Evolutionary conservation across 805 yeast genomes (phyloP), one percentile per base, ranked within the genome.

Genomic region (Sugiyamaella marilandica): DNA sequence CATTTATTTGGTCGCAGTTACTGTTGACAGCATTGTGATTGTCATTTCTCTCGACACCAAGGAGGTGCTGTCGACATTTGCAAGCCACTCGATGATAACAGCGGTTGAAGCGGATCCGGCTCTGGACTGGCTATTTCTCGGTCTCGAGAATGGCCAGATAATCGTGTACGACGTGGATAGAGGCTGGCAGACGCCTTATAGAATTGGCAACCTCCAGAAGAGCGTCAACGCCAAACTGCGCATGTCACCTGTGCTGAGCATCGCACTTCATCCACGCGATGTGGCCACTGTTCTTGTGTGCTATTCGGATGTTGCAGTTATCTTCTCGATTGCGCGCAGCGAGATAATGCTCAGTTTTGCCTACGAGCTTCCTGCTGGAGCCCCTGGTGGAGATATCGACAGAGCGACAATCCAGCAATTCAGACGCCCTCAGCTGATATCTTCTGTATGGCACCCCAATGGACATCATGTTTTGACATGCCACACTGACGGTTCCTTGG

Each of bases 251-350:
- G 94, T 90, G 1, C 65, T 80, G 1, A 73, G 84, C 0, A 68
- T 94, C 2, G 80, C 81, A 56, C 76, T 95, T 78, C 94, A 88
- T 63, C 99, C 99, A 3, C 76, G 97, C 57, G 97, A 94, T 65
- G 74, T 89, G 7, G 92, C 96, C 0, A 75, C 85, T 0, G 55
- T 94, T 2, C 74, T 94, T 57, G 78, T 94, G 9, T 81, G 89
- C 0, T 94, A 91, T 66, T 71, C 80, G 2, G 81, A 80, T 52
- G 74, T 81, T 45, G 89, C 91, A 0, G 79, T 90, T 0, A 71
- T 81, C 2, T 92, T 84, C 67, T 83, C 87, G 0, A 59, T 94
- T 32, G 73, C 82, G 0, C 79, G 80, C 2, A 84, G 80, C 34
- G 77, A 77, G 24, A 65, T 70, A 19, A 68, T 85, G n/a, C 80